Conservation (phyloP, 1,139 yeast species). For the Wickerhamomyces sp. region DNA sequence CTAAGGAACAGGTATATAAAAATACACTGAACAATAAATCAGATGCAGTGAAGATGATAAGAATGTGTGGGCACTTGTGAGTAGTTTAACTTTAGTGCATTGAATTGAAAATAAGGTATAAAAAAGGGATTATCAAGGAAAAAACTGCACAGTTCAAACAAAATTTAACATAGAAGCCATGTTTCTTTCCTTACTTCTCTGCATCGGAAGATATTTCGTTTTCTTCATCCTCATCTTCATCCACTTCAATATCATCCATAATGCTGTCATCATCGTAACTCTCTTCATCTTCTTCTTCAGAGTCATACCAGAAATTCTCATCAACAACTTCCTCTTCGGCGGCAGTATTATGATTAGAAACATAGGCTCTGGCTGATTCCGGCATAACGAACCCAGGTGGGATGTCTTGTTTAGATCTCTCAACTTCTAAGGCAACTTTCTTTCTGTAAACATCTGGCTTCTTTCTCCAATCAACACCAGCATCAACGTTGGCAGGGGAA, state of each 20-base stretch:
- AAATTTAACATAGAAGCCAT: background rate
- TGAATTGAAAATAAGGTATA: too few relatives aligned
- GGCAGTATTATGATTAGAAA: conserved; percentile 10
- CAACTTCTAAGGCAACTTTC: conserved; percentile 79
- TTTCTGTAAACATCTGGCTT: conserved; percentile 75
- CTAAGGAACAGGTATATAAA: too few relatives aligned
- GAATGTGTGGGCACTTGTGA: too few relatives aligned
- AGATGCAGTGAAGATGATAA: too few relatives aligned
- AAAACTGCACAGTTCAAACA: background rate
- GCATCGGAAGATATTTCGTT: conserved; percentile 21
- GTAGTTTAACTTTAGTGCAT: too few relatives aligned
- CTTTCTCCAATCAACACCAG: conserved; percentile 87
- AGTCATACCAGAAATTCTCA: conserved; percentile 34
- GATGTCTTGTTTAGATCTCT: conserved; percentile 74
- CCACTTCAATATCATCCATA: conserved; percentile 24
- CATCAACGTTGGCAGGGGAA: conserved; percentile 96
- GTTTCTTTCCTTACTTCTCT: conserved; percentile 13
- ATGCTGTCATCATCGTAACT: conserved; percentile 25
- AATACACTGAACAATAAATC: too few relatives aligned
- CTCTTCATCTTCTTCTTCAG: conserved; percentile 25
- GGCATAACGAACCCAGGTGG: conserved; percentile 88
- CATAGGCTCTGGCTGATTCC: conserved; percentile 34
- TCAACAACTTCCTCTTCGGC: conserved; percentile 30
- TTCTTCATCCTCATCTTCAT: conserved; percentile 27
- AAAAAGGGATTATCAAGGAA: too few relatives aligned